Evolutionary conservation across 345 rosid species (phyloP).

Genomic region (Excoecaria cochinchinensis): DNA sequence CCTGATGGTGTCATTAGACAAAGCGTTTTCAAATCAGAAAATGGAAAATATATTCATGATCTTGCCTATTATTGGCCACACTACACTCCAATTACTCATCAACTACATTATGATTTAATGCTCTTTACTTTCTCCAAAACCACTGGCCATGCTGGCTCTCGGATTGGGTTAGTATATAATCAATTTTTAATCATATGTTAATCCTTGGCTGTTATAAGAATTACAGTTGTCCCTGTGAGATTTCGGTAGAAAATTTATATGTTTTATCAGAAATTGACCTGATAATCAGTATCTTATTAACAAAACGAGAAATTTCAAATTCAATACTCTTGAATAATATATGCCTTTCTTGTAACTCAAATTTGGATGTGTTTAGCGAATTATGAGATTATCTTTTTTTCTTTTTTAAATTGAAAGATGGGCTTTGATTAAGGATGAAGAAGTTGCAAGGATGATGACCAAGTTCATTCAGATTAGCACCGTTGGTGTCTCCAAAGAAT

Average conservation of each 20-base stretch:
- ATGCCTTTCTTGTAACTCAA: no score
- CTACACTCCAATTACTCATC: slow-evolving; percentile 59
- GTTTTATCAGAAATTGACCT: no score
- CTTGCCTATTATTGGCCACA: slow-evolving; percentile 94
- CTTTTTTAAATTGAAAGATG: slow-evolving; percentile 48
- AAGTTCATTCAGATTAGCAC: slow-evolving; percentile 51
- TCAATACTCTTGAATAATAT: no score
- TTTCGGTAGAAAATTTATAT: no score
- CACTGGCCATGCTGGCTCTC: slow-evolving; percentile 95
- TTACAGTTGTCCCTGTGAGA: no score
- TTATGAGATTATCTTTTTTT: no score
- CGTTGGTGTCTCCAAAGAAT: slow-evolving; percentile 79
- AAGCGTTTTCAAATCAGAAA: slow-evolving; percentile 57
- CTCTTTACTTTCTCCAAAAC: slow-evolving; percentile 84
- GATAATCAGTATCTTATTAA: no score
- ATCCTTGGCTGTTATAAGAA: no score
- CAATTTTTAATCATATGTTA: not conserved
- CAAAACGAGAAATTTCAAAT: no score
- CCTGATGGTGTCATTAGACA: slow-evolving; percentile 72
- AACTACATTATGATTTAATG: slow-evolving; percentile 70
- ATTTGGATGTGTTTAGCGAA: no score
- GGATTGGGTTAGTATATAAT: slow-evolving; percentile 60
- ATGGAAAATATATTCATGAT: slow-evolving; percentile 68
- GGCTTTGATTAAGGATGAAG: slow-evolving; percentile 72
- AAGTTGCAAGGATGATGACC: slow-evolving; percentile 63